phyloP scores from a whole-genome alignment of 2,329 filamentous ascomycete genomes.

The Paraphoma sp. region DNA sequence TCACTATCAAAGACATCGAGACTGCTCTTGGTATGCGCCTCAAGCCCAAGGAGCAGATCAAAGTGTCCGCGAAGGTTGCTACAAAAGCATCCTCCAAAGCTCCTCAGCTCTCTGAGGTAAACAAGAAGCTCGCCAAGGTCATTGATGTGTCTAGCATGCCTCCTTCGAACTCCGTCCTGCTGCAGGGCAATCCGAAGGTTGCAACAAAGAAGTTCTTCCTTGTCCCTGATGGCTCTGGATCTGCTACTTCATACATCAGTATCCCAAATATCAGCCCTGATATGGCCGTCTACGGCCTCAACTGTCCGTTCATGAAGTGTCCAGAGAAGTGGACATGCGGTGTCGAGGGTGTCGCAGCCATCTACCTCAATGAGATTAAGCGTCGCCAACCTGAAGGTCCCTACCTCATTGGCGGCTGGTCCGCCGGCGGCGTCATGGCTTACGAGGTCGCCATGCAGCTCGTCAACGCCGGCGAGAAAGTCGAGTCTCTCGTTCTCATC shows the following conservation, averaged over 20 bases:
- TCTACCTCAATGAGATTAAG: slow-evolving; percentile 74
- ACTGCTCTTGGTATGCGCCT: slow-evolving; percentile 65
- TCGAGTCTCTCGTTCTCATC: slow-evolving; percentile 60
- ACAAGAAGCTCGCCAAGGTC: slow-evolving; percentile 51
- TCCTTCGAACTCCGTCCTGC: slow-evolving; percentile 61
- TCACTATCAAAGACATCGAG: slow-evolving; percentile 70
- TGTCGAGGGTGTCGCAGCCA: slow-evolving; percentile 68
- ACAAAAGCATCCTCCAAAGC: slow-evolving; percentile 27
- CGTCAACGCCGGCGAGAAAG: slow-evolving; percentile 55
- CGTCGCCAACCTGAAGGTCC: slow-evolving; percentile 71
- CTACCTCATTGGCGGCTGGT: slow-evolving; percentile 63
- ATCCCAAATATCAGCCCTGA: slow-evolving; percentile 62
- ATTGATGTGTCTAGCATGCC: slow-evolving; percentile 54
- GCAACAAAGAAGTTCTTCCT: slow-evolving; percentile 63
- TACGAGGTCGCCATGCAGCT: slow-evolving; percentile 60
- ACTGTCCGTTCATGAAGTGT: slow-evolving; percentile 75
- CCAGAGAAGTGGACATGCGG: slow-evolving; percentile 71
- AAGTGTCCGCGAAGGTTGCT: slow-evolving; percentile 27
- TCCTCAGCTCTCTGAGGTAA: slow-evolving; percentile 56
- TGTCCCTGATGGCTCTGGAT: slow-evolving; percentile 61
- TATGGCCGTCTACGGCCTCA: slow-evolving; percentile 62
- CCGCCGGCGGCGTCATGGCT: slow-evolving; percentile 62
- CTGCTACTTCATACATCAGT: slow-evolving; percentile 71
- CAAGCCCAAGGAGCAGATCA: slow-evolving; percentile 47
- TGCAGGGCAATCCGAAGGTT: slow-evolving; percentile 63